Conservation (phyloP, 2,329 filamentous ascomycete genomes). For the Penicillium sp. region DNA sequence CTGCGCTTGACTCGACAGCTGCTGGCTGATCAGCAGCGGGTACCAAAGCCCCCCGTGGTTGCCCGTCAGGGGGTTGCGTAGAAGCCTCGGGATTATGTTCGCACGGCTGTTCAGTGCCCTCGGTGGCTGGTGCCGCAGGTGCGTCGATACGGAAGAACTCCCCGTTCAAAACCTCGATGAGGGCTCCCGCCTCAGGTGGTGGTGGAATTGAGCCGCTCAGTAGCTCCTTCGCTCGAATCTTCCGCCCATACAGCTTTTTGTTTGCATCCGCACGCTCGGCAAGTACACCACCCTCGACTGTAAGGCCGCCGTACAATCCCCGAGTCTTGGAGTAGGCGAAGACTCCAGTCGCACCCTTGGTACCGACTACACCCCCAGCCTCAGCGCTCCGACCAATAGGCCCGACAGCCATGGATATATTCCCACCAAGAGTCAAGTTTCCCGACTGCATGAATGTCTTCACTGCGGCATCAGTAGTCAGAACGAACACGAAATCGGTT, state of each 20-base stretch:
- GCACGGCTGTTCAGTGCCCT: not conserved
- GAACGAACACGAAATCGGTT: constrained; percentile 79
- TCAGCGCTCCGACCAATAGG: constrained; percentile 90
- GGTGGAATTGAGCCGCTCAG: constrained; percentile 67
- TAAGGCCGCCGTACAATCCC: constrained; percentile 87
- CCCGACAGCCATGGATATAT: constrained; percentile 90
- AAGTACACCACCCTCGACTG: constrained; percentile 80
- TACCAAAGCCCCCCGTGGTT: not conserved
- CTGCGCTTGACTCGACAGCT: not conserved
- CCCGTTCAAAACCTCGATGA: constrained; percentile 69
- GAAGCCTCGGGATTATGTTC: not conserved
- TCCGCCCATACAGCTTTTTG: constrained; percentile 81
- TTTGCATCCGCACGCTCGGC: constrained; percentile 93
- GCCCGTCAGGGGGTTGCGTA: not conserved
- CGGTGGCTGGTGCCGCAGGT: not conserved
- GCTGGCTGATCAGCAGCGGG: not conserved
- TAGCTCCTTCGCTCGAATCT: constrained; percentile 69
- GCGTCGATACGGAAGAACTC: not conserved
- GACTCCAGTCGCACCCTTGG: constrained; percentile 77
- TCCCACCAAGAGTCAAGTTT: constrained; percentile 83
- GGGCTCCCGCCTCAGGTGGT: constrained; percentile 68
- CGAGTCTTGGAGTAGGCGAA: constrained; percentile 98
- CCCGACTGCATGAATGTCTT: constrained; percentile 87
- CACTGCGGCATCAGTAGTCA: constrained; percentile 82
- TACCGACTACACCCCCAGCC: constrained; percentile 83